Evolutionary conservation across 208 protist species (phyloP), one percentile per base, ranked within the genome.

Genomic region (Wallacemonas collosoma): DNA sequence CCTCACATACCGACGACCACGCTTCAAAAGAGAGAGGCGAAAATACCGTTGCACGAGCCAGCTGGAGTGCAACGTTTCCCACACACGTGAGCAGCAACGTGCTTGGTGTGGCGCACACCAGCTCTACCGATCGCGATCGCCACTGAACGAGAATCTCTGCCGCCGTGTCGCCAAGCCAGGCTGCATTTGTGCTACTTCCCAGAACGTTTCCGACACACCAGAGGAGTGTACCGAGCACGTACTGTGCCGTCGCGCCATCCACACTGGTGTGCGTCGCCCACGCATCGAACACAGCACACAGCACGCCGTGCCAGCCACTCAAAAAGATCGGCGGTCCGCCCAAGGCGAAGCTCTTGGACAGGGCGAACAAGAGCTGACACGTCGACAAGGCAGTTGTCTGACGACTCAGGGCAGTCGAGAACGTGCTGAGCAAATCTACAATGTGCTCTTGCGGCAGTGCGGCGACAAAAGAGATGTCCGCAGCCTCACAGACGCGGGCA

Each of bases 401-500:
- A n/a, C 41, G n/a, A 17, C 11, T 36, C 3, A 65, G 60, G 41
- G 60, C 60, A n/a, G 12, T 17, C 4, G 60, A 15, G 17, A 65
- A 65, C 14, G 60, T 65, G 5, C 5, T 12, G 12, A 65, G 60
- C 9, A 65, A 17, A 41, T 65, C 60, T 3, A 50, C 4, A 48
- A 65, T 7, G 60, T 65, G 60, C 6, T 44, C 38, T 15, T 65
- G 60, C 4, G 60, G 60, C 61, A 82, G 14, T 39, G 68, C 62
- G 45, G 71, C 65, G 8, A 72, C 57, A 6, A 77, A 61, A 8
- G 79, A 73, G 35, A 75, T 53, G 15, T 76, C 71, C 44, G 62
- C 62, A 15, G 79, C 79, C 5, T 67, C 79, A 55, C 73, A 83
- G n/a, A 83, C 79, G 36, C 79, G 73, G 50, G 68, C 76, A 17